phyloP scores from a whole-genome alignment of 108 stramenopile species.

The Mediolabrus comicus region DNA sequence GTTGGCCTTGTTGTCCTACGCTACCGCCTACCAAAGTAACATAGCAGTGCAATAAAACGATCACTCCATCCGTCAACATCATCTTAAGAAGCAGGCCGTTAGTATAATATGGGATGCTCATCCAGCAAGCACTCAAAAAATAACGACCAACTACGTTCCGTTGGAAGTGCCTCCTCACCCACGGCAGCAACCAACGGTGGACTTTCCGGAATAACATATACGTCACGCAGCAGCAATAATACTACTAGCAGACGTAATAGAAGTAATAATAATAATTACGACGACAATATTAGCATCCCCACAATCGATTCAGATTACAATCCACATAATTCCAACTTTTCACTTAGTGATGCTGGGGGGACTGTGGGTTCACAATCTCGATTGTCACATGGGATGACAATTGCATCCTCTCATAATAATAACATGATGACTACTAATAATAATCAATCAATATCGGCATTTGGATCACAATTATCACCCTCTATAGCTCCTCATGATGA shows the following conservation, averaged over 20 bases:
- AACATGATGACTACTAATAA: background rate
- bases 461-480: background rate
- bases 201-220: background rate
- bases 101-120: too few species aligned
- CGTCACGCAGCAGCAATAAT: background rate
- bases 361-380: background rate
- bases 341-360: background rate
- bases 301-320: conserved; percentile 1
- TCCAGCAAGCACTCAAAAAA: background rate
- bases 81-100: too few species aligned
- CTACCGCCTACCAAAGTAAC: too few species aligned
- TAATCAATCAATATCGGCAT: background rate
- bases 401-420: too few species aligned
- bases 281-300: conserved; percentile 1
- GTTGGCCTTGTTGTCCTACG: too few species aligned
- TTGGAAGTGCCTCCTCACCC: too few species aligned
- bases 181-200: too few species aligned
- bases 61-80: too few species aligned
- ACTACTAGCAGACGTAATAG: too few species aligned
- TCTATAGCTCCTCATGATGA: background rate
- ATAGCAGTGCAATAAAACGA: too few species aligned
- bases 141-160: too few species aligned
- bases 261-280: background rate
- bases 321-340: background rate
- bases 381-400: too few species aligned